A percentile compares a stretch with the other conserved stretches of the same genome.
phyloP scores from a whole-genome alignment of 257 asterid species.

The Capsicum rhomboideum region DNA sequence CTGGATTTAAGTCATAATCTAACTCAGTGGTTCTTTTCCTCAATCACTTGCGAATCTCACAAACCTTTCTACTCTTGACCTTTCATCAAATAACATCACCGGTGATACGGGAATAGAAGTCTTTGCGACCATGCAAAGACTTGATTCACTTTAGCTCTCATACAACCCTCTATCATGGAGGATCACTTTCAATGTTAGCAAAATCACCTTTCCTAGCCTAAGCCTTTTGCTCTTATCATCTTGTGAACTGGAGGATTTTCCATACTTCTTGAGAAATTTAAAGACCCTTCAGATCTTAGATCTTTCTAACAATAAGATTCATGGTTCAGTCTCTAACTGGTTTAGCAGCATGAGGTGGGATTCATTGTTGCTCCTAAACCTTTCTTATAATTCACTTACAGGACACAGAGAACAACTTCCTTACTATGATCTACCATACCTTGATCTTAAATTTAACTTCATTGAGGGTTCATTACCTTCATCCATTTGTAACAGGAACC shows the following conservation, averaged over 20 bases:
- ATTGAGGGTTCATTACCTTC: neutral
- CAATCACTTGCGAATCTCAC: no score
- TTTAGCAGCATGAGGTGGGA: neutral
- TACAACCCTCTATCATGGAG: no score
- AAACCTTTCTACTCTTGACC: no score
- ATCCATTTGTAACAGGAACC: accelerated
- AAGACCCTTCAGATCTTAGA: neutral
- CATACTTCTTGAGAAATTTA: neutral
- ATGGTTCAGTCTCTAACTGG: neutral
- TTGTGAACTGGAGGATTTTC: neutral
- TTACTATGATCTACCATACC: accelerated
- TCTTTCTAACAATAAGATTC: neutral
- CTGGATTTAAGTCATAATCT: neutral
- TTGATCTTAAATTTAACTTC: neutral
- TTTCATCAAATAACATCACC: no score
- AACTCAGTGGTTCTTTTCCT: no score
- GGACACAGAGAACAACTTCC: neutral
- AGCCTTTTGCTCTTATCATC: neutral
- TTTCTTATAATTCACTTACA: neutral
- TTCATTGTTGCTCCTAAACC: neutral
- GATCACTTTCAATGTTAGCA: no score
- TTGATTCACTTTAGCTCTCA: no score
- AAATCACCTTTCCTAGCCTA: no score
- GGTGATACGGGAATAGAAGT: no score
- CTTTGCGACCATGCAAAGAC: no score